phyloP scores from a whole-genome alignment of 495 filamentous ascomycete genomes.

The Neurospora sp. region DNA sequence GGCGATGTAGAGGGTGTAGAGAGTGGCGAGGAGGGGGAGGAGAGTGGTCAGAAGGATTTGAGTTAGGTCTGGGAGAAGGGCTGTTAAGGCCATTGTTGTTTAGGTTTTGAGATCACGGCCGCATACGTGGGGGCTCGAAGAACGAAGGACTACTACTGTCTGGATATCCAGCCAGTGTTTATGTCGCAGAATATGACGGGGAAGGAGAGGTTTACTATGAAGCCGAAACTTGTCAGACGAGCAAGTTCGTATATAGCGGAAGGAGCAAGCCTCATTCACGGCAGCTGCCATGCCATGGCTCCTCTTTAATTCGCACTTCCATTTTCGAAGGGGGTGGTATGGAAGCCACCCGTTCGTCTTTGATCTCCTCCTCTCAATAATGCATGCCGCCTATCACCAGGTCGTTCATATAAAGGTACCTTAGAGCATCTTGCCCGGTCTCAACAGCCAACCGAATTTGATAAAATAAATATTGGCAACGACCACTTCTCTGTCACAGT shows the following conservation, averaged over 20 bases:
- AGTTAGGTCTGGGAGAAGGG: background rate
- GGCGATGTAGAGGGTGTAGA: constrained; percentile 4
- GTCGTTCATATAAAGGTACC: too few relatives aligned
- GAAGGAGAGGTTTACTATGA: background rate
- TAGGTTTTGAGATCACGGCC: background rate
- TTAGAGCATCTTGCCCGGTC: too few relatives aligned
- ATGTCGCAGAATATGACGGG: background rate
- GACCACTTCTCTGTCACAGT: too few relatives aligned
- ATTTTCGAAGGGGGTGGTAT: too few relatives aligned
- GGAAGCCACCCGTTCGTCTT: too few relatives aligned
- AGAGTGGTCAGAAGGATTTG: background rate
- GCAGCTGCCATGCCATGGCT: too few relatives aligned
- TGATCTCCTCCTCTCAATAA: too few relatives aligned
- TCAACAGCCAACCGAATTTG: too few relatives aligned
- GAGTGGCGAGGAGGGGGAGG: background rate
- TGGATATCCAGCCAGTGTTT: background rate
- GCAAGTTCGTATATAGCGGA: background rate
- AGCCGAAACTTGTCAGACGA: background rate
- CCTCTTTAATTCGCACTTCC: too few relatives aligned
- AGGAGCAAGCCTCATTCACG: background rate
- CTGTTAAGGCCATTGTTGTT: background rate
- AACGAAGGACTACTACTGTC: background rate
- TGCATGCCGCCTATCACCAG: too few relatives aligned
- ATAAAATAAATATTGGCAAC: too few relatives aligned
- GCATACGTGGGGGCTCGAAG: background rate